phyloP scores from a whole-genome alignment of 805 yeast genomes.

The Dipodascus geniculatus region DNA sequence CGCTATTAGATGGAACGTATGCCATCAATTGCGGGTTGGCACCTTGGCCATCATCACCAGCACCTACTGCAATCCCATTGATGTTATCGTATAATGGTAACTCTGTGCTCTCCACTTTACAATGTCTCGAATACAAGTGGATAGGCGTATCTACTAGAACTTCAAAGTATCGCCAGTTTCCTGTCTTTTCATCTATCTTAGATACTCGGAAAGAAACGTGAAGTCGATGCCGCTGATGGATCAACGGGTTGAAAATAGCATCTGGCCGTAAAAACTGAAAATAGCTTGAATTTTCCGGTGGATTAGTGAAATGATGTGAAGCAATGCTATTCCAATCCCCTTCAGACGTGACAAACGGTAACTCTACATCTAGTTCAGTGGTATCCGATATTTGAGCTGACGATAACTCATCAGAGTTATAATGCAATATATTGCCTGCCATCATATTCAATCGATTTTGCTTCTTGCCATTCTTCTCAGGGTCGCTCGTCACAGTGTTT shows the following conservation, averaged over 20 bases:
- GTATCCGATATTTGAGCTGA: neutral
- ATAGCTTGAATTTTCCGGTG: neutral
- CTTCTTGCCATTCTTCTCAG: neutral
- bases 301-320: conserved; percentile 2
- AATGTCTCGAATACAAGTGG: neutral
- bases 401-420: neutral
- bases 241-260: neutral
- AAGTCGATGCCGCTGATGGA: neutral
- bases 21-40: too few relatives aligned
- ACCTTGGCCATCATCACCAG: too few relatives aligned
- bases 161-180: conserved; percentile 9
- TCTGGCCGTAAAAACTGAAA: conserved; percentile 1
- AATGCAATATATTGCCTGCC: neutral
- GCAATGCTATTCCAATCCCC: conserved; percentile 1
- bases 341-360: neutral
- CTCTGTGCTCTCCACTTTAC: neutral
- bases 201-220: conserved; percentile 6
- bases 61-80: neutral
- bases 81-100: neutral
- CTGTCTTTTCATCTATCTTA: conserved; percentile 3
- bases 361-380: neutral
- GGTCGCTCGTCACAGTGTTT: neutral
- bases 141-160: conserved; percentile 8
- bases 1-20: neutral
- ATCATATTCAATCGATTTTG: neutral